phyloP scores from a whole-genome alignment of 768 basidiomycete species.

The Phlebiopsis flavidoalba region DNA sequence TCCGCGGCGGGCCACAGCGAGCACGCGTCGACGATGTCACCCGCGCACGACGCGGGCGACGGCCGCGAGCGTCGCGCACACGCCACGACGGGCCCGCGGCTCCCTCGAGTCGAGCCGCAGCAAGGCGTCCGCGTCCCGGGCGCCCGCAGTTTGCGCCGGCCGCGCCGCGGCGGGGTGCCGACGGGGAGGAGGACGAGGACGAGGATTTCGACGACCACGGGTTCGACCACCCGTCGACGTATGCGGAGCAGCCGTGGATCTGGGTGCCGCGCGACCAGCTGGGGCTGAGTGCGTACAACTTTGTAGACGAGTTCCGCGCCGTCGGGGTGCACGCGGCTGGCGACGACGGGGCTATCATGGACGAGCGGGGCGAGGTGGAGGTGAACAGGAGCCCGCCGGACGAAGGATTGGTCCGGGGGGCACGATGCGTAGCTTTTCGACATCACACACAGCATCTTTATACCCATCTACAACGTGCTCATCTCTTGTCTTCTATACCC shows the following conservation, averaged over 20 bases:
- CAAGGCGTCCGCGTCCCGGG: neutral
- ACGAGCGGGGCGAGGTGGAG: constrained; percentile 28
- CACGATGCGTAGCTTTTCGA: constrained; percentile 6
- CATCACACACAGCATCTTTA: neutral
- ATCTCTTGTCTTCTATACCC: too few relatives aligned
- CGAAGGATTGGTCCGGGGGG: constrained; percentile 18
- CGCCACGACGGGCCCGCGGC: neutral
- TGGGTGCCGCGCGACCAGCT: constrained; percentile 41
- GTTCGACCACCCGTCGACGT: constrained; percentile 45
- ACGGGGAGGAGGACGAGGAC: constrained; percentile 14
- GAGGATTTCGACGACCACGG: constrained; percentile 26
- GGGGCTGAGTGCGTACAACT: constrained; percentile 31
- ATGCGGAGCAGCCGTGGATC: constrained; percentile 32
- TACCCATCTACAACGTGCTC: neutral
- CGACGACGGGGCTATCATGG: constrained; percentile 30
- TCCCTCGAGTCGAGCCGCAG: neutral
- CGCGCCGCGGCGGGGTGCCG: neutral
- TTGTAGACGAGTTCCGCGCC: constrained; percentile 25
- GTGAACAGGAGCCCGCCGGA: constrained; percentile 27
- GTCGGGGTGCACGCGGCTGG: constrained; percentile 27
- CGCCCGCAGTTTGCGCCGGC: neutral
- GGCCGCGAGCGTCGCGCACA: neutral
- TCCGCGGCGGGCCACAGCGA: neutral
- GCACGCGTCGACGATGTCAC: too few relatives aligned
- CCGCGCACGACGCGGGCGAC: neutral